phyloP scores from a whole-genome alignment of 805 yeast species.

The Suhomyces canberraensis region DNA sequence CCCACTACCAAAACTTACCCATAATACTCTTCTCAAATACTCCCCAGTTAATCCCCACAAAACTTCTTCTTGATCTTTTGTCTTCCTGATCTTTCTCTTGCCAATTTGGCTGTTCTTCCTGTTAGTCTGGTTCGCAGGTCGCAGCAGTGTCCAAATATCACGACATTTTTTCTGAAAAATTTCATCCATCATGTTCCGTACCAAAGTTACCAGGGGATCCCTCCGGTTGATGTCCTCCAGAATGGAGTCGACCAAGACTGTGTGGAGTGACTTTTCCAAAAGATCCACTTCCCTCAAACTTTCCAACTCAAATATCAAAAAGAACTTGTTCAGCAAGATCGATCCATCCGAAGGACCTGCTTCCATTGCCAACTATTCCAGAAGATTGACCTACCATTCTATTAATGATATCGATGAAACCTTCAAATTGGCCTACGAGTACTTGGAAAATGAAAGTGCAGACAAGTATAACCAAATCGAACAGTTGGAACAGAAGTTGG shows the following conservation, averaged over 20 bases:
- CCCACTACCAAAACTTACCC: no score
- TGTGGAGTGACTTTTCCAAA: constrained; percentile 33
- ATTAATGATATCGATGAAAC: constrained; percentile 71
- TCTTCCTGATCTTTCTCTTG: no score
- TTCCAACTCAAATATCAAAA: constrained; percentile 15
- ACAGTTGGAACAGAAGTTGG: constrained; percentile 26
- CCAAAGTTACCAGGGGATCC: background rate
- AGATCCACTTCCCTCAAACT: constrained; percentile 29
- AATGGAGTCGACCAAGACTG: constrained; percentile 10
- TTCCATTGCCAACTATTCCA: constrained; percentile 42
- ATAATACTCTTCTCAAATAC: no score
- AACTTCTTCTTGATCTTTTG: no score
- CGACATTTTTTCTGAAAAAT: constrained; percentile 4
- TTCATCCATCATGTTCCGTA: background rate
- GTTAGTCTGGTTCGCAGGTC: no score
- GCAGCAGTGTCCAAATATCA: no score
- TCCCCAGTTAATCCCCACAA: no score
- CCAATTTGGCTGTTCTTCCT: no score
- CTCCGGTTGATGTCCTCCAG: background rate
- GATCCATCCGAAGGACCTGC: constrained; percentile 46
- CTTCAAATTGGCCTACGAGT: constrained; percentile 63
- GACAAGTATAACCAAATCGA: constrained; percentile 38
- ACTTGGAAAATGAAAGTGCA: constrained; percentile 50
- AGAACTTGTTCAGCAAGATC: constrained; percentile 22
- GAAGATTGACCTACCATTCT: constrained; percentile 54